phyloP scores from a whole-genome alignment of 2,329 filamentous ascomycete species.

The Cryphonectria naterciae region DNA sequence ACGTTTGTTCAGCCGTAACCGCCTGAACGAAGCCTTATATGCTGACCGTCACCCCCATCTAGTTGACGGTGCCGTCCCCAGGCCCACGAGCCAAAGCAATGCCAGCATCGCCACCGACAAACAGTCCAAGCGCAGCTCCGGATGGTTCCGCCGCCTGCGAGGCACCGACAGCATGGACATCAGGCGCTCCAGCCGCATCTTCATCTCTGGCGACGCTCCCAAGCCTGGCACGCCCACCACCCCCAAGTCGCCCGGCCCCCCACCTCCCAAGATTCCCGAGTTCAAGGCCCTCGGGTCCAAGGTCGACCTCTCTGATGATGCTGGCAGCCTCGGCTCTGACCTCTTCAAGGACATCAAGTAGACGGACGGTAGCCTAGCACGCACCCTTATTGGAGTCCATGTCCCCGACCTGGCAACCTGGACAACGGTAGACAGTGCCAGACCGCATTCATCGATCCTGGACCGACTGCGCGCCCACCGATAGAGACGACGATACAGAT shows the following conservation, averaged over 20 bases:
- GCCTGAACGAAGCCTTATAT: slow-evolving; percentile 56
- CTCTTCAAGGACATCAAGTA: slow-evolving; percentile 65
- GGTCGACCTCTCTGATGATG: slow-evolving; percentile 47
- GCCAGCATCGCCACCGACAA: slow-evolving; percentile 55
- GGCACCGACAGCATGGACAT: slow-evolving; percentile 40
- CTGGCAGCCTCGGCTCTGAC: slow-evolving; percentile 53
- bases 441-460: neutral
- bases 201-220: slow-evolving; percentile 42
- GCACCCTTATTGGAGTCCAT: neutral
- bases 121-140: slow-evolving; percentile 59
- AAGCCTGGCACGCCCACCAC: slow-evolving; percentile 31
- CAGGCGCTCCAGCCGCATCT: slow-evolving; percentile 46
- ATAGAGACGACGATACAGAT: neutral
- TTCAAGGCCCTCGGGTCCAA: slow-evolving; percentile 56
- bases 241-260: slow-evolving; percentile 51
- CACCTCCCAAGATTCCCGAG: slow-evolving; percentile 65
- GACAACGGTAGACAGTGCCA: neutral
- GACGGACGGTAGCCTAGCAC: neutral
- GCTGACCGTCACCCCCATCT: slow-evolving; percentile 51
- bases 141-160: slow-evolving; percentile 62
- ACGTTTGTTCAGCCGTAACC: slow-evolving; percentile 59
- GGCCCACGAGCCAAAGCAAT: slow-evolving; percentile 57
- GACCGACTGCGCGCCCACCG: neutral
- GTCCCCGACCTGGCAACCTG: neutral
- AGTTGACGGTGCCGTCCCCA: slow-evolving; percentile 39